Evolutionary conservation across 2,329 filamentous ascomycete genomes (phyloP).

Genomic region (Ophiognomonia clavigignenti-juglandacearum): DNA sequence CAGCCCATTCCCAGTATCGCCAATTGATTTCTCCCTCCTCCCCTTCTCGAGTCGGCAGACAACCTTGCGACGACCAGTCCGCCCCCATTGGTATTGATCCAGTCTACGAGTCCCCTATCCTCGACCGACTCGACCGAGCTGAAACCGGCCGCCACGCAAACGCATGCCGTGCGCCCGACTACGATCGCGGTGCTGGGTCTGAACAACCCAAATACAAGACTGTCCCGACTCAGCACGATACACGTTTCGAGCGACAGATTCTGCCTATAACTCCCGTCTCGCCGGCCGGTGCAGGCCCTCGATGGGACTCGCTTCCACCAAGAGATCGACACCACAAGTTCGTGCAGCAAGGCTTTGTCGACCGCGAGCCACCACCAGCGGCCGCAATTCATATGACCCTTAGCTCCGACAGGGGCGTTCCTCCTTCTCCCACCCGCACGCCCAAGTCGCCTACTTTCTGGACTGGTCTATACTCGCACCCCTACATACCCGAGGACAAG

Average conservation of each 20-base stretch:
- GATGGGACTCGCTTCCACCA: slow-evolving; percentile 10
- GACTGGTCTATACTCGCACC: slow-evolving; percentile 27
- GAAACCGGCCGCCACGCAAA: neutral
- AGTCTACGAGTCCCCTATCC: neutral
- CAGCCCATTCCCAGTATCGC: neutral
- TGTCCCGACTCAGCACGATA: slow-evolving; percentile 8
- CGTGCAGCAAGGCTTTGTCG: neutral
- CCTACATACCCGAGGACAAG: slow-evolving; percentile 24
- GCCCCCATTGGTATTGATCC: neutral
- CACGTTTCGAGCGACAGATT: slow-evolving; percentile 15
- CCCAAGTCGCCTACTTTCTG: slow-evolving; percentile 24
- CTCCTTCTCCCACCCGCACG: slow-evolving; percentile 18
- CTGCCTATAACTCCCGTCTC: slow-evolving; percentile 12
- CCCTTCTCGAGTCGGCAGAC: neutral
- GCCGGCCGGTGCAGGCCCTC: slow-evolving; percentile 7
- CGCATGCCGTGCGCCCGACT: neutral
- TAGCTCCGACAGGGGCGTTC: slow-evolving; percentile 7
- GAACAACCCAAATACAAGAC: slow-evolving; percentile 1
- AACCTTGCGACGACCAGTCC: neutral
- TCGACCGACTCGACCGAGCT: neutral
- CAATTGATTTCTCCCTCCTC: neutral
- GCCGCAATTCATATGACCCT: slow-evolving; percentile 3
- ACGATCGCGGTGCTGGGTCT: neutral
- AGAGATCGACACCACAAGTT: slow-evolving; percentile 3
- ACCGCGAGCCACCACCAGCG: neutral